phyloP scores from a whole-genome alignment of 2,329 filamentous ascomycete species.

The Neoascochyta sp. region DNA sequence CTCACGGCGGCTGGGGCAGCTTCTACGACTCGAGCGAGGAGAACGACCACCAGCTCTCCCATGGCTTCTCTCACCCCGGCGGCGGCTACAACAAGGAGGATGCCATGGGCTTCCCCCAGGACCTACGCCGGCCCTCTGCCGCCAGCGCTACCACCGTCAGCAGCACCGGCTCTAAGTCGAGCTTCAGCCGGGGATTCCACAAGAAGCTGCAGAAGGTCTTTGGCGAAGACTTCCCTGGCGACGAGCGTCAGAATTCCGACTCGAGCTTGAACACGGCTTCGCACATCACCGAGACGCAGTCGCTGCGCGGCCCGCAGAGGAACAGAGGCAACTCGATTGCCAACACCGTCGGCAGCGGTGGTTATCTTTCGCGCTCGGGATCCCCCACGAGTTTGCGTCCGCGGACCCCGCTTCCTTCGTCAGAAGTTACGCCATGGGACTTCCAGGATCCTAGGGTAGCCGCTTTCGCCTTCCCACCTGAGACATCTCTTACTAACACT shows the following conservation, averaged over 20 bases:
- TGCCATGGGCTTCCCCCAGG: constrained; percentile 47
- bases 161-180: constrained; percentile 76
- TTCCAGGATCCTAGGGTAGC: constrained; percentile 81
- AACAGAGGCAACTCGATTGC: constrained; percentile 81
- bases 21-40: constrained; percentile 76
- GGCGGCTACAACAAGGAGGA: constrained; percentile 51
- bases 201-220: constrained; percentile 90
- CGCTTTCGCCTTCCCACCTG: constrained; percentile 5
- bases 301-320: constrained; percentile 60
- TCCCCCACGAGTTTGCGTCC: constrained; percentile 76
- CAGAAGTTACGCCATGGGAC: constrained; percentile 95
- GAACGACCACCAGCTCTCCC: constrained; percentile 65
- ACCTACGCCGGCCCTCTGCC: constrained; percentile 79
- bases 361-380: constrained; percentile 51
- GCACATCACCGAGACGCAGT: constrained; percentile 53
- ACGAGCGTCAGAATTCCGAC: constrained; percentile 64
- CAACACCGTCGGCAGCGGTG: constrained; percentile 53
- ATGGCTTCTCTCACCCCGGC: constrained; percentile 58
- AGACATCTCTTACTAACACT: constrained; percentile 12
- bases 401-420: constrained; percentile 79
- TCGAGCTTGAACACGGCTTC: constrained; percentile 54
- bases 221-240: constrained; percentile 78
- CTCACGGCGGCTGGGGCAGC: constrained; percentile 48
- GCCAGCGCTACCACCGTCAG: constrained; percentile 84
- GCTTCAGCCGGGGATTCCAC: constrained; percentile 61